A percentile compares a stretch with the other conserved stretches of the same genome.
These are phyloP conservation scores for Fonsecaea pedrosoi DNA, from an alignment of 2,329 filamentous ascomycete genomes.

Conservation along the genomic window DNA sequence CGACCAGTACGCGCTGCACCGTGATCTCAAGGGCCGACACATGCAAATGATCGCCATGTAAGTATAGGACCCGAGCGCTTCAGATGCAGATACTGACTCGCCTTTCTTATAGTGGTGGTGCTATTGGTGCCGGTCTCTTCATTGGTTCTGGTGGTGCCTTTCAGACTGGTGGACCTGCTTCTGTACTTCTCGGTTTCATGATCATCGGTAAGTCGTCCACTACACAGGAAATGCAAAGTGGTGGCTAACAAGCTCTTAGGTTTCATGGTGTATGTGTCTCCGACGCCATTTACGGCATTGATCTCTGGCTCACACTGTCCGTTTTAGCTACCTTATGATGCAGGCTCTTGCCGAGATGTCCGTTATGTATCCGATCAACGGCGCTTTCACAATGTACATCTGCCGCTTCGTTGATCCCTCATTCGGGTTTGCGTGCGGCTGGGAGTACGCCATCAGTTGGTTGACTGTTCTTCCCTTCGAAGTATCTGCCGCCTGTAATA, in stretches of 20 bases:
- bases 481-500: conserved; percentile 57
- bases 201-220: conserved; percentile 56
- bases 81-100: conserved; percentile 22
- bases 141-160: conserved; percentile 50
- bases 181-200: conserved; percentile 53
- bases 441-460: conserved; percentile 62
- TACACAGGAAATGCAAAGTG: conserved; percentile 36
- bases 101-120: conserved; percentile 33
- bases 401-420: conserved; percentile 66
- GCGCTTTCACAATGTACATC: conserved; percentile 66
- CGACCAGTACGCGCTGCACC: conserved; percentile 36
- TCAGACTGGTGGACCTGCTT: conserved; percentile 47
- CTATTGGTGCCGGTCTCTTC: conserved; percentile 52
- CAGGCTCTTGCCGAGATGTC: conserved; percentile 67
- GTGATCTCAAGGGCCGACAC: conserved; percentile 35
- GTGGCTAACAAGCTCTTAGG: conserved; percentile 29
- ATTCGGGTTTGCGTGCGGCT: conserved; percentile 52
- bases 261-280: conserved; percentile 57
- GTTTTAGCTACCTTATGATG: conserved; percentile 54
- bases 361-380: conserved; percentile 67
- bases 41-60: conserved; percentile 52
- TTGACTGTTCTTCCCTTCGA: conserved; percentile 63
- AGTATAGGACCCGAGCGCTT: conserved; percentile 19
- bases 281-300: conserved; percentile 54
- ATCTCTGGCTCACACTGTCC: conserved; percentile 50